These are phyloP conservation scores for Verticillium tricorpus DNA, from an alignment of 2,329 filamentous ascomycete genomes.

Conservation along the genomic window DNA sequence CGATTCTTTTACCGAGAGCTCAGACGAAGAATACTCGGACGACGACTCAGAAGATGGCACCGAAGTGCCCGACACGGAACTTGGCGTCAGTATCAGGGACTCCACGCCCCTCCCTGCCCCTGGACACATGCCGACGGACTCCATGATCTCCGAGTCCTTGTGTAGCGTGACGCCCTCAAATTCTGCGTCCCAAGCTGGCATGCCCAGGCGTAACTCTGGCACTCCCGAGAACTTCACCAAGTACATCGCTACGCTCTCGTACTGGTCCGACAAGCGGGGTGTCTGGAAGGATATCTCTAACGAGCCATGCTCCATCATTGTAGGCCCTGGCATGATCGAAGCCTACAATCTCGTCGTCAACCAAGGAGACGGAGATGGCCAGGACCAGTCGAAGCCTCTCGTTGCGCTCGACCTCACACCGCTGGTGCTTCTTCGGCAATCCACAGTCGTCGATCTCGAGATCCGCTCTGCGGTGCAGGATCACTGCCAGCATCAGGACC, in stretches of 20 bases:
- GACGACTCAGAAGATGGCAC: slow-evolving; percentile 55
- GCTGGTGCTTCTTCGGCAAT: slow-evolving; percentile 81
- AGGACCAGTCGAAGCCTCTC: slow-evolving; percentile 38
- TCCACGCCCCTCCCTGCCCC: slow-evolving; percentile 23
- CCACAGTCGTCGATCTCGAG: slow-evolving; percentile 89
- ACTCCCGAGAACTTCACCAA: slow-evolving; percentile 38
- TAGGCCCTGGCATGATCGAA: slow-evolving; percentile 56
- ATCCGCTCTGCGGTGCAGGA: slow-evolving; percentile 80
- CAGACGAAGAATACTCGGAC: slow-evolving; percentile 48
- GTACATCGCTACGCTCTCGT: slow-evolving; percentile 52
- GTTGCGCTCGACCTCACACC: slow-evolving; percentile 84
- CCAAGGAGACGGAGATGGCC: slow-evolving; percentile 22
- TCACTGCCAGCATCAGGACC: slow-evolving; percentile 63
- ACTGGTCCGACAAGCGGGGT: slow-evolving; percentile 57
- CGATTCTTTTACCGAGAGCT: slow-evolving; percentile 51
- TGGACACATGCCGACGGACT: slow-evolving; percentile 27
- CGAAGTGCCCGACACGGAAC: slow-evolving; percentile 54
- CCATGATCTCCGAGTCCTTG: slow-evolving; percentile 41
- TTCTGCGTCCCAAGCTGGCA: slow-evolving; percentile 69
- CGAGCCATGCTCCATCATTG: slow-evolving; percentile 49
- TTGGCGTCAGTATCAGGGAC: slow-evolving; percentile 52
- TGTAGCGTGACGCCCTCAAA: slow-evolving; percentile 73
- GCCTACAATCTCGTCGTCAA: slow-evolving; percentile 41
- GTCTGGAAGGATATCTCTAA: slow-evolving; percentile 54
- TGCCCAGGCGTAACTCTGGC: slow-evolving; percentile 49